These are phyloP conservation scores for Amaranthus hypochondriacus DNA, from an alignment of 148 eudicot genomes.

Conservation along the genomic window DNA sequence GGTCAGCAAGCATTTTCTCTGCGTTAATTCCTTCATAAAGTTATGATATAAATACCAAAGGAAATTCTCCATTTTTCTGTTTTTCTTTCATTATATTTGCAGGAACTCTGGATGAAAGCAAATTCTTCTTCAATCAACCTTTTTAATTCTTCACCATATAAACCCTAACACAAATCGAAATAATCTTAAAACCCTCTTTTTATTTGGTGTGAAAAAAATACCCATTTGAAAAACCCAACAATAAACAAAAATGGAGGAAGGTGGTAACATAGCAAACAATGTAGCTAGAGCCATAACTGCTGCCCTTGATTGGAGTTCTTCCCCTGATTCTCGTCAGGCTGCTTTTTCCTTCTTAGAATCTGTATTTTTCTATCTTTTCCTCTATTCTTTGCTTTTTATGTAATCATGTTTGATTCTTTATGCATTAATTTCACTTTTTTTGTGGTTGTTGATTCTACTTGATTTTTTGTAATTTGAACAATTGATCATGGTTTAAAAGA, in stretches of 20 bases:
- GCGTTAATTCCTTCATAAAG: no score
- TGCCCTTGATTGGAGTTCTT: constrained; percentile 78
- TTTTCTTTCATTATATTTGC: no score
- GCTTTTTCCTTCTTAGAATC: constrained; percentile 76
- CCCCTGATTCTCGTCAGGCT: constrained; percentile 65
- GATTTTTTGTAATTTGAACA: not conserved
- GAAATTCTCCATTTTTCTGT: no score
- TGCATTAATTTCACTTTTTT: not conserved
- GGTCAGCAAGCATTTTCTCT: no score
- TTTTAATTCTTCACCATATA: not conserved
- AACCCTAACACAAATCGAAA: not conserved
- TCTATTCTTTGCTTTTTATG: not conserved
- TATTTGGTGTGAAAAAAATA: not conserved
- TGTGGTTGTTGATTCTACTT: not conserved
- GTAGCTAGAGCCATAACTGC: constrained; percentile 76
- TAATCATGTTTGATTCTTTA: not conserved
- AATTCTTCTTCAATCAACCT: not conserved
- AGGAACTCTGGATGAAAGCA: not conserved
- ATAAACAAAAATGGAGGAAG: constrained; percentile 40
- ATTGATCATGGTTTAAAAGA: not conserved
- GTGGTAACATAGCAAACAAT: constrained; percentile 39
- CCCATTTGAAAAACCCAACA: no score
- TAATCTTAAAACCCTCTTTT: constrained; percentile 17
- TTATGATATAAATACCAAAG: no score
- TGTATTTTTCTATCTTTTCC: constrained; percentile 30